Evolutionary conservation across 2,329 filamentous ascomycete species (phyloP), one percentile per base, ranked within the genome.

Genomic region (Colletotrichum cuscutae): DNA sequence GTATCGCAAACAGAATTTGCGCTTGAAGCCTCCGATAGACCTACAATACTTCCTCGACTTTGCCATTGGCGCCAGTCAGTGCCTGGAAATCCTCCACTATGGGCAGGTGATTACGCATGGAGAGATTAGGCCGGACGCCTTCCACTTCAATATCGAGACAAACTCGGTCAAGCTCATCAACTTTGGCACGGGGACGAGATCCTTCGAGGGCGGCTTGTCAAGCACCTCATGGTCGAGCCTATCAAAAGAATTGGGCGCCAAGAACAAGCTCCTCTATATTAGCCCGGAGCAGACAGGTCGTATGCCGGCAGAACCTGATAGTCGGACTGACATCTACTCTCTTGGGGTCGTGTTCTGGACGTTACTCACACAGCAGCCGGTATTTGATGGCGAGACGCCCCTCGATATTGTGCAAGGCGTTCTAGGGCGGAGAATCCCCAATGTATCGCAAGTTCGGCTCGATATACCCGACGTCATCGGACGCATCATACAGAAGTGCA

Each of bases 261-360:
- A 95, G 82, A 92, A 95, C 79, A 98, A 97, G 82, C 86, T 98
- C 24, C 91, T 95, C 64, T 98, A 95, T 79, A 97, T 98, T 79
- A 96, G 95, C 59, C 95, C 96, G 0, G 96, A 98, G 80, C 96
- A 98, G 84, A 98, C 96, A 2, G 96, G 96, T 15, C 92, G 96
- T 24, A 93, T 98, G 89, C 94, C 95, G 3, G 95, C 94, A 4
- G 95, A 98, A 81, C 96, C 96, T 1, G 96, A 98, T 82, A 94
- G 90, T 56, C 90, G 96, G 53, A 98, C 96, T 19, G 96, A 98
- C 81, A 97, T 98, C 37, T 98, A 98, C 84, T 95, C 94, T 0
- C 85, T 98, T 1, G 96, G 96, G 4, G 92, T 98, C 52, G 82
- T 98, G 1, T 96, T 98, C 81, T 98, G 95, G 93, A 94, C 90